Evolutionary conservation across 139 green algal species (phyloP).

Genomic region (Raphidocelis subcapitata): DNA sequence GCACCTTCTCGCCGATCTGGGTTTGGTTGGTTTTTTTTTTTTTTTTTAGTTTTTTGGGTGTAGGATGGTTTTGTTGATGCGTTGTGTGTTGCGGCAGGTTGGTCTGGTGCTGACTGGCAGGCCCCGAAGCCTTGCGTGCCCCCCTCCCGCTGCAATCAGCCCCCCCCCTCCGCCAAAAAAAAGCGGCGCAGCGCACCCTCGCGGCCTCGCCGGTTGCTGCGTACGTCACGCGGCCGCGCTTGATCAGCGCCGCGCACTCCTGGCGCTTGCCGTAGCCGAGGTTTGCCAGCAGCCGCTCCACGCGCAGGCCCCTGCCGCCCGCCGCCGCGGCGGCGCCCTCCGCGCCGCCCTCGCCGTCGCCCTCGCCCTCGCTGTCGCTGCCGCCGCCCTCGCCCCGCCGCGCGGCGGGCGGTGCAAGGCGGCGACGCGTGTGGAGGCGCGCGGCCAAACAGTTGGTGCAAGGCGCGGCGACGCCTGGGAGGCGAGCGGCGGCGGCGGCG

Average conservation of each 20-base stretch:
- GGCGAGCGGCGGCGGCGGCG: too few species aligned
- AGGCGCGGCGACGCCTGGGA: too few species aligned
- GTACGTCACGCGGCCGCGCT: conserved; percentile 7
- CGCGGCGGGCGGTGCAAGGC: too few species aligned
- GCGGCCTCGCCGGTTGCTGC: conserved; percentile 3
- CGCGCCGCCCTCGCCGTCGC: not conserved
- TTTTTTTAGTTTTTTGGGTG: not conserved
- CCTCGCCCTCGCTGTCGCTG: not conserved
- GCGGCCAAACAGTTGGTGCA: too few species aligned
- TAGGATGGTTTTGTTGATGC: too few species aligned
- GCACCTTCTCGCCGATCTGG: conserved; percentile 54
- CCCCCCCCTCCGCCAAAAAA: too few species aligned
- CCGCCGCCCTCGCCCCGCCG: too few species aligned
- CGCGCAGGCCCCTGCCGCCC: conserved; percentile 34
- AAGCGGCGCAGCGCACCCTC: conserved; percentile 2
- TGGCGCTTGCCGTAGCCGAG: conserved; percentile 54
- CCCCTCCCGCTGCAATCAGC: too few species aligned
- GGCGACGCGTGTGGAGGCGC: too few species aligned
- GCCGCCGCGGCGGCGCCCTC: not conserved
- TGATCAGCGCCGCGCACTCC: conserved; percentile 35
- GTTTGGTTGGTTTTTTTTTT: not conserved
- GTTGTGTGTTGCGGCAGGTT: too few species aligned
- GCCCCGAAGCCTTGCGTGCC: too few species aligned
- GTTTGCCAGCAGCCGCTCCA: conserved; percentile 57
- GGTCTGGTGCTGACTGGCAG: too few species aligned